Evolutionary conservation across 1,284 basidiomycete species (phyloP).

Genomic region (Cerioporus squamosus): DNA sequence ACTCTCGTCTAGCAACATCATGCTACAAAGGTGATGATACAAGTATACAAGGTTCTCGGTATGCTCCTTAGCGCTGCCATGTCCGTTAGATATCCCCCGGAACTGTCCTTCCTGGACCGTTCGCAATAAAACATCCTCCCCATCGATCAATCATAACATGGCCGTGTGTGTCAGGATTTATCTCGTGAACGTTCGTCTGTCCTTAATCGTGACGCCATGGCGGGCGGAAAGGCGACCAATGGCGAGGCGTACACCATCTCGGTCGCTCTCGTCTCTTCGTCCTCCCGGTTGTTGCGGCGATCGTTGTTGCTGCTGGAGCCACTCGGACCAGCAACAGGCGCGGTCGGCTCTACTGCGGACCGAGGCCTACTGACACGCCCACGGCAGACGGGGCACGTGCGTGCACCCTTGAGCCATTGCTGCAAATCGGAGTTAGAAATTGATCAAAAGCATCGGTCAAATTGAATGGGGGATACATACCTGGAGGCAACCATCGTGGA

Average conservation of each 20-base stretch:
- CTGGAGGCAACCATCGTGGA: constrained; percentile 73
- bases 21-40: no score
- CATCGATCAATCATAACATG: no score
- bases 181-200: no score
- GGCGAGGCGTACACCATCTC: background rate
- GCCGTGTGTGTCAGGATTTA: no score
- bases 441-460: no score
- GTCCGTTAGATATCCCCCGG: no score
- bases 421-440: background rate
- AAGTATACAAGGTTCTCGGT: no score
- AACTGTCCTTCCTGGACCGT: no score
- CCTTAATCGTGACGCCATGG: constrained; percentile 19
- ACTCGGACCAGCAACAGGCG: constrained; percentile 14
- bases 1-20: no score
- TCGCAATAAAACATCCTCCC: no score
- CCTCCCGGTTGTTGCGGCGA: background rate
- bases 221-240: constrained; percentile 10
- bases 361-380: constrained; percentile 19
- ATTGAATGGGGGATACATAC: constrained; percentile 40
- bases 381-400: constrained; percentile 36
- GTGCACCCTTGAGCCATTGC: constrained; percentile 35
- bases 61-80: no score
- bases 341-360: background rate
- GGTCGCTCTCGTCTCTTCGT: constrained; percentile 15
- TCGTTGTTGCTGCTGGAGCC: constrained; percentile 2